Evolutionary conservation across 257 asterid genomes (phyloP), one percentile per base, ranked within the genome.

Genomic region (Scutellaria barbata): DNA sequence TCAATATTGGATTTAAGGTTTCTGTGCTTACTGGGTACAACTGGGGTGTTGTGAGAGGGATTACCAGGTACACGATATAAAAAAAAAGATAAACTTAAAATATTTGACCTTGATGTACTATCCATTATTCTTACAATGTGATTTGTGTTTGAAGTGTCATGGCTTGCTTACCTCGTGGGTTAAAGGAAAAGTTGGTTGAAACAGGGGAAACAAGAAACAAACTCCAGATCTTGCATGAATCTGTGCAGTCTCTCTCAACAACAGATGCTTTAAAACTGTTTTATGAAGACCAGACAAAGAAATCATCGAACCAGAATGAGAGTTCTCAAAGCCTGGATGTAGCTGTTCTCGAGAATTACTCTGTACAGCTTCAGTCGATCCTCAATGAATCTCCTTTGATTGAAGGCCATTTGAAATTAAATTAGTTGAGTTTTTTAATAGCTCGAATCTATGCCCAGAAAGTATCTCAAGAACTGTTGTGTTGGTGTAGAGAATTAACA

Each of bases 1-100:
- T 94, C 77, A 86, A 87, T 80, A 73, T 76, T 10, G 99, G 97
- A 40, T 91, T 91, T 56, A 84, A 74, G 72, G 85, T 82, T 56
- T 94, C 96, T 22, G 89, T 88, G 17, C 78, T 71, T 59, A 62
- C 65, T 16, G 97, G 98, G 10, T 83, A 82, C 81, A 87, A 76
- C 22, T 88, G 90, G 92, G 98, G 98, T 48, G 64, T 72, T 63
- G 86, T 85, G 66, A 81, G 91, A 84, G 98, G 98, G 43, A 63
- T 90, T 68, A 86, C 92, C 58, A 84, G 97, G 97, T 90, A 79
- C 73, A 70, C 42, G 42, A 5, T n/a, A 41, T 5, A 56, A 10
- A 0, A 7, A n/a, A 61, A 10, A n/a, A n/a, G n/a, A n/a, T n/a
- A n/a, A 0, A 22, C 43, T 18, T 7, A 48, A 3, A 10, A 1